These are phyloP conservation scores for Acephala macrosclerotiorum DNA, from an alignment of 2,329 filamentous ascomycete species.

Conservation along the genomic window DNA sequence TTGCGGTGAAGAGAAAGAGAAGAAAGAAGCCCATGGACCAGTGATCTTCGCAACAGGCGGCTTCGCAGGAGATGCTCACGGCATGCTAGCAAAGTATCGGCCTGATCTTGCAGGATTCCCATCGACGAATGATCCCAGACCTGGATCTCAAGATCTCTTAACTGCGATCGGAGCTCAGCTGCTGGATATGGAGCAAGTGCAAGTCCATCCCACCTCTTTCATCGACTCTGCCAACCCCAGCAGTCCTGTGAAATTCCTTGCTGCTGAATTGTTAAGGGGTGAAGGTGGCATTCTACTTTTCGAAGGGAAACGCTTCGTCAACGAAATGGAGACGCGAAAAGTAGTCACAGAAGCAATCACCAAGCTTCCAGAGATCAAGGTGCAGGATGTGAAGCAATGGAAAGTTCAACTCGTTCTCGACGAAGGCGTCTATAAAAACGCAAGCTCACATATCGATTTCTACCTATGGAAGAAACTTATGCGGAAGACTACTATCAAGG, in stretches of 20 bases:
- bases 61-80: constrained; percentile 67
- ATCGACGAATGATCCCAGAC: constrained; percentile 67
- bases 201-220: constrained; percentile 72
- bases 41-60: constrained; percentile 69
- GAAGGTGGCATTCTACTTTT: constrained; percentile 66
- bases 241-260: constrained; percentile 65
- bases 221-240: constrained; percentile 57
- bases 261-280: constrained; percentile 67
- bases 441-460: constrained; percentile 65
- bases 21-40: constrained; percentile 51
- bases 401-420: constrained; percentile 65
- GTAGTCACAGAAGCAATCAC: constrained; percentile 62
- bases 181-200: constrained; percentile 59
- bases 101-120: constrained; percentile 66
- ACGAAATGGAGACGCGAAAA: constrained; percentile 68
- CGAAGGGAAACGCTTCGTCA: constrained; percentile 61
- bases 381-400: constrained; percentile 59
- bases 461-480: constrained; percentile 69
- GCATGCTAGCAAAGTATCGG: constrained; percentile 61
- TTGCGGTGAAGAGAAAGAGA: constrained; percentile 26
- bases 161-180: constrained; percentile 49
- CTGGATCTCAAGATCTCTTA: constrained; percentile 58
- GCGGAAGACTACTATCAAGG: constrained; percentile 60
- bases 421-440: constrained; percentile 60
- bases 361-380: constrained; percentile 43